phyloP scores from a whole-genome alignment of 768 basidiomycete genomes.

The Lactifluus volemus region DNA sequence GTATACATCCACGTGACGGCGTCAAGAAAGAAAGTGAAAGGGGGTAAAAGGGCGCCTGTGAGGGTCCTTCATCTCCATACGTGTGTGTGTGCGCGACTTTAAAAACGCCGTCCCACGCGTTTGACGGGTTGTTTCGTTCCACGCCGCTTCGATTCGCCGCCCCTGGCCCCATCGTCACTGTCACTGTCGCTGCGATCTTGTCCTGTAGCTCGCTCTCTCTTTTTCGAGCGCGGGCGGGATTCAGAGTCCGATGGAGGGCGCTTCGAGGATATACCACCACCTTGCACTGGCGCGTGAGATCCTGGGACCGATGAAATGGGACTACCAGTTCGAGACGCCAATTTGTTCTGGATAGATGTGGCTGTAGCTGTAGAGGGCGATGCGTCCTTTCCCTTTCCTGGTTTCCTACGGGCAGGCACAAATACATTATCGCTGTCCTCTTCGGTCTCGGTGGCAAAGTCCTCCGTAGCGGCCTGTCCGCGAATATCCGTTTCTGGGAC shows the following conservation, averaged over 20 bases:
- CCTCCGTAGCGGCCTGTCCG: neutral
- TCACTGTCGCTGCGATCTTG: constrained; percentile 39
- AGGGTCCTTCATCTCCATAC: neutral
- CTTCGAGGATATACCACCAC: constrained; percentile 1
- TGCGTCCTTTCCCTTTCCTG: neutral
- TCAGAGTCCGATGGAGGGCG: constrained; percentile 35
- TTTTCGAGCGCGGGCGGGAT: constrained; percentile 36
- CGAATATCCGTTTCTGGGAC: neutral
- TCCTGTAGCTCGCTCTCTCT: constrained; percentile 33
- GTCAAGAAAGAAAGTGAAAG: neutral
- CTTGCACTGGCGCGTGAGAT: constrained; percentile 1
- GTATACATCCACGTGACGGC: neutral
- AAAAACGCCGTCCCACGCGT: constrained; percentile 69
- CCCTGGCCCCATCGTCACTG: constrained; percentile 47
- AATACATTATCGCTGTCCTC: neutral
- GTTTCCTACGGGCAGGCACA: neutral
- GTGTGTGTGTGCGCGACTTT: constrained; percentile 20
- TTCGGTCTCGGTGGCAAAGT: neutral
- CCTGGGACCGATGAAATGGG: neutral
- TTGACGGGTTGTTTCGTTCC: constrained; percentile 67
- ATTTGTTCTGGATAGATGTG: neutral
- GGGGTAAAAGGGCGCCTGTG: neutral
- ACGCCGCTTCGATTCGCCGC: constrained; percentile 34
- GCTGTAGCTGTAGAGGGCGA: neutral
- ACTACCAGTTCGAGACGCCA: neutral